A percentile compares a stretch with the other conserved stretches of the same genome.
These are phyloP conservation scores for Nectriaceae sp. DNA, from an alignment of 2,329 filamentous ascomycete genomes.

Conservation along the genomic window DNA sequence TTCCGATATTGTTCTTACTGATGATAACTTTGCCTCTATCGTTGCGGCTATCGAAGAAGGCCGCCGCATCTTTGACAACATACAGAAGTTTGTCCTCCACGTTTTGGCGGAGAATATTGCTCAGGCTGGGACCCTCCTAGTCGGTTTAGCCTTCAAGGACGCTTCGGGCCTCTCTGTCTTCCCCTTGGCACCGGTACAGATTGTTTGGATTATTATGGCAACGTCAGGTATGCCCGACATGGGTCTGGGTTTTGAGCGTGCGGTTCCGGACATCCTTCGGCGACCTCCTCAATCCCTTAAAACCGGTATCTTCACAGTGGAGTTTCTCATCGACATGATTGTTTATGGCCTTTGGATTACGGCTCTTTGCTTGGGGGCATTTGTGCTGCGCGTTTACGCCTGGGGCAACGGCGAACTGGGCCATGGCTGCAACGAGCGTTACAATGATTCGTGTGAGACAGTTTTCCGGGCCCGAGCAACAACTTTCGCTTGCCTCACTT, in stretches of 20 bases:
- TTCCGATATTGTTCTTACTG: too few relatives aligned
- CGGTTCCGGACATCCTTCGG: conserved; percentile 68
- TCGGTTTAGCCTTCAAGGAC: conserved; percentile 73
- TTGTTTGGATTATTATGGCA: conserved; percentile 81
- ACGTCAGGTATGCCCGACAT: conserved; percentile 76
- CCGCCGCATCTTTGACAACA: conserved; percentile 70
- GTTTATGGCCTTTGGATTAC: conserved; percentile 72
- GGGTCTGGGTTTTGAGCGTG: conserved; percentile 73
- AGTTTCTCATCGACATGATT: conserved; percentile 67
- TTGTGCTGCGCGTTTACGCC: conserved; percentile 64
- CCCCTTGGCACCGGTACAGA: too few relatives aligned
- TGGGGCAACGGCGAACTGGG: conserved; percentile 64
- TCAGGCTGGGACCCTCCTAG: conserved; percentile 66
- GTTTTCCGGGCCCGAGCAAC: conserved; percentile 74
- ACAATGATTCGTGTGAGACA: conserved; percentile 55
- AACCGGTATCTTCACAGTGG: conserved; percentile 64
- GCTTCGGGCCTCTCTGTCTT: conserved; percentile 64
- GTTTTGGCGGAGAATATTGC: conserved; percentile 69
- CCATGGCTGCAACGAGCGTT: conserved; percentile 59
- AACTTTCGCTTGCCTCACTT: conserved; percentile 73
- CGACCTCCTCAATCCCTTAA: conserved; percentile 66
- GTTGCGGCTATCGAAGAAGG: conserved; percentile 70
- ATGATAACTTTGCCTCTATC: too few relatives aligned
- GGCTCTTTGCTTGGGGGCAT: conserved; percentile 62
- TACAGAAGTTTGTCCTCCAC: conserved; percentile 71